Evolutionary conservation across 2,329 filamentous ascomycete genomes (phyloP).

Genomic region (Dothidotthia symphoricarpi): DNA sequence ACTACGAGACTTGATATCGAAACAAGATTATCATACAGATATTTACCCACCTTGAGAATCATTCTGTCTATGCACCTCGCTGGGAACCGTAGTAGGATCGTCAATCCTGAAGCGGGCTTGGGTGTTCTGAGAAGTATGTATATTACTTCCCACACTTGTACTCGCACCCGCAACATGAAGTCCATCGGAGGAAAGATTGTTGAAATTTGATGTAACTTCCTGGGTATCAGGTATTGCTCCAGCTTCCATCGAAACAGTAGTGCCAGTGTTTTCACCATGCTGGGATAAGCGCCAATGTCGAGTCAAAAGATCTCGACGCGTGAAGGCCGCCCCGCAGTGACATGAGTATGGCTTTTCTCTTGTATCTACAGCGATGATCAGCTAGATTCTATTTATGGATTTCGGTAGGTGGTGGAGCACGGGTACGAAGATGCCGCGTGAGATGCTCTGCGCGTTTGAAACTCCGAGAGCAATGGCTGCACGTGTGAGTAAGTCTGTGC

Average conservation of each 20-base stretch:
- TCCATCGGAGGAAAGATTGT: no score
- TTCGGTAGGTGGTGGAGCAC: conserved; percentile 11
- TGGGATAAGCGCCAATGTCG: conserved; percentile 33
- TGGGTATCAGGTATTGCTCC: conserved; percentile 2
- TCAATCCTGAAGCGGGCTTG: no score
- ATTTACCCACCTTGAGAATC: no score
- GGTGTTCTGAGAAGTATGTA: no score
- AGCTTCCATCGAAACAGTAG: conserved; percentile 6
- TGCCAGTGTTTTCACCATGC: conserved; percentile 13
- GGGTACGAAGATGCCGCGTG: conserved; percentile 32
- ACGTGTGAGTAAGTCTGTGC: conserved; percentile 27
- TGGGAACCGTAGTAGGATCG: background rate
- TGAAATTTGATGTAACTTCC: no score
- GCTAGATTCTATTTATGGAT: conserved; percentile 2
- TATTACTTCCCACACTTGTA: no score
- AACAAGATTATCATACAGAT: no score
- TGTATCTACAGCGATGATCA: conserved; percentile 24
- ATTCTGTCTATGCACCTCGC: conserved; percentile 3
- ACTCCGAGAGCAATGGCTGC: conserved; percentile 25
- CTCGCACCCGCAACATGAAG: no score
- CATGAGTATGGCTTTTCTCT: conserved; percentile 33
- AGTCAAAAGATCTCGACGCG: conserved; percentile 31
- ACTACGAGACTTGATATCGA: no score
- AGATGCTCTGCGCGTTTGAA: conserved; percentile 36
- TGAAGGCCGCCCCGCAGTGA: conserved; percentile 28